These are phyloP conservation scores for Lonicera japonica DNA, from an alignment of 129 eudicot genomes.

Conservation along the genomic window DNA sequence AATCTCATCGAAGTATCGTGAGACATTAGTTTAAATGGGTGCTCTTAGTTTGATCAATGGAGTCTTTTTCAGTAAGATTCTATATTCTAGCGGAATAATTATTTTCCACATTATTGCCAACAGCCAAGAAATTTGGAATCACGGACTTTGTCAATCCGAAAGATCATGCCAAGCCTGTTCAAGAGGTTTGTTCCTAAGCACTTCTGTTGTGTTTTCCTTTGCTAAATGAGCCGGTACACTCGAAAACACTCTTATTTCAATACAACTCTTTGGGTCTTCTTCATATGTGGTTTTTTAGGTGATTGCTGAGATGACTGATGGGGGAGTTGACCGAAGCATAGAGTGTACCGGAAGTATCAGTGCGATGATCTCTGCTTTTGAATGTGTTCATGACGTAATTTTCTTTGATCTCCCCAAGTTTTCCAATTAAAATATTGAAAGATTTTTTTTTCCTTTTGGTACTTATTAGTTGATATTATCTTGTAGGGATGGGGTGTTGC, in stretches of 20 bases:
- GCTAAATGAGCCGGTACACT: too few relatives aligned
- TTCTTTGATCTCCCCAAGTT: background rate
- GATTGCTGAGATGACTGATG: slow-evolving; percentile 14
- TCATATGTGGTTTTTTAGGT: background rate
- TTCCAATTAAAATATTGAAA: too few relatives aligned
- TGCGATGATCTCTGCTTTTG: slow-evolving; percentile 17
- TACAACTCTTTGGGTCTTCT: background rate
- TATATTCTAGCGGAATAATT: too few relatives aligned
- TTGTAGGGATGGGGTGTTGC: slow-evolving; percentile 32
- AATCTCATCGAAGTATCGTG: background rate
- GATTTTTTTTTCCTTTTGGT: background rate
- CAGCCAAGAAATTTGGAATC: slow-evolving; percentile 23
- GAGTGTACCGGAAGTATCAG: slow-evolving; percentile 16
- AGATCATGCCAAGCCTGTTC: slow-evolving; percentile 13
- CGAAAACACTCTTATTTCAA: too few relatives aligned
- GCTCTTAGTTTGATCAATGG: too few relatives aligned
- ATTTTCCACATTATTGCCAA: background rate
- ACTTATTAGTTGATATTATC: background rate
- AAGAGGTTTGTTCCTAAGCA: slow-evolving; percentile 3
- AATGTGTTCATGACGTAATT: slow-evolving; percentile 18
- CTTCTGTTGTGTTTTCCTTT: background rate
- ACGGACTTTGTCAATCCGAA: slow-evolving; percentile 8
- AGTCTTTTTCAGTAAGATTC: background rate
- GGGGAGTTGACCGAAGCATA: slow-evolving; percentile 14
- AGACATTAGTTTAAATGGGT: background rate